Conservation (phyloP, 2,329 filamentous ascomycete genomes). For the Leptographium radiaticola region DNA sequence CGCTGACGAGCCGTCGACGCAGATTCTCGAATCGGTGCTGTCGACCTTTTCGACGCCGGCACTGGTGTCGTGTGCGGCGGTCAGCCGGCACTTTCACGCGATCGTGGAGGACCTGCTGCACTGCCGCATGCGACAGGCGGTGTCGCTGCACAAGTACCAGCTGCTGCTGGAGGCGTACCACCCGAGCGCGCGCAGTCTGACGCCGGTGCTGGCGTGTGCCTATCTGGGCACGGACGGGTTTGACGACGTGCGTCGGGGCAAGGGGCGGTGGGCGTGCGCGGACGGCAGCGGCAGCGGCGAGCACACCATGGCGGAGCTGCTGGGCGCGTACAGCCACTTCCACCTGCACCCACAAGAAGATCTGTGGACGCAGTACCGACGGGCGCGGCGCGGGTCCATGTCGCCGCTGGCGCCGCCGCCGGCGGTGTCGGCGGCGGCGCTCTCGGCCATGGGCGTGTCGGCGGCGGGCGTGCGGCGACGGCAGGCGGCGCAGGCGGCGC, state of each 20-base stretch:
- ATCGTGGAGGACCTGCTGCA: slow-evolving; percentile 16
- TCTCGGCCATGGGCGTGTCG: background rate
- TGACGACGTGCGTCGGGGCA: slow-evolving; percentile 12
- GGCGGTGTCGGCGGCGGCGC: background rate
- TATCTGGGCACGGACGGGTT: slow-evolving; percentile 52
- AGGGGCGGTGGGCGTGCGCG: slow-evolving; percentile 5
- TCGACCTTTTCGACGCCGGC: slow-evolving; percentile 15
- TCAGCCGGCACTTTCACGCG: slow-evolving; percentile 19
- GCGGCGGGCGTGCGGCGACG: background rate
- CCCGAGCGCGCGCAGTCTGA: slow-evolving; percentile 53
- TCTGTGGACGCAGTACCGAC: slow-evolving; percentile 17
- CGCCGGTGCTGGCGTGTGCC: slow-evolving; percentile 54
- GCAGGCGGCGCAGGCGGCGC: too few species aligned
- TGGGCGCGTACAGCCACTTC: slow-evolving; percentile 56
- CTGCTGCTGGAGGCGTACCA: slow-evolving; percentile 71
- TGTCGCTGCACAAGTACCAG: slow-evolving; percentile 46
- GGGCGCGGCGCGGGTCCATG: background rate
- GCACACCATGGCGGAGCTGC: slow-evolving; percentile 28
- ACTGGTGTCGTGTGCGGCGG: slow-evolving; percentile 15
- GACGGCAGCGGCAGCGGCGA: slow-evolving; percentile 20
- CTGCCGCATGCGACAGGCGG: slow-evolving; percentile 27
- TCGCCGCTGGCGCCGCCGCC: background rate
- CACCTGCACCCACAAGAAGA: slow-evolving; percentile 47
- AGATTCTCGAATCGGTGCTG: slow-evolving; percentile 21
- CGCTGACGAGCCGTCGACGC: background rate